These are phyloP conservation scores for Naegleria fowleri DNA, from an alignment of 208 protist genomes.

Conservation along the genomic window DNA sequence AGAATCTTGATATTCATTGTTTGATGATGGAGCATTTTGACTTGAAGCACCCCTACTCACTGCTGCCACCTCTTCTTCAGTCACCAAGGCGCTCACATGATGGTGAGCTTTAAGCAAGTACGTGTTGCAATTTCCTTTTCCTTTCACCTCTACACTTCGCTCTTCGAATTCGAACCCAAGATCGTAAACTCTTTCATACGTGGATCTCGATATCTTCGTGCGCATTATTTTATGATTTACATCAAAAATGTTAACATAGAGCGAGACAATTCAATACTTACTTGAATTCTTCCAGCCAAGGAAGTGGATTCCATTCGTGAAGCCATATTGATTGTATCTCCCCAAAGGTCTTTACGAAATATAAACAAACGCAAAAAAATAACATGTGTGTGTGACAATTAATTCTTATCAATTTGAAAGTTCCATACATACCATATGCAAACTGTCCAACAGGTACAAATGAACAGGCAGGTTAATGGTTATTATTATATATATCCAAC, in stretches of 20 bases:
- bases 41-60: not conserved
- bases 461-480: no score
- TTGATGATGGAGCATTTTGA: not conserved
- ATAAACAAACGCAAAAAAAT: no score
- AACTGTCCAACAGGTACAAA: no score
- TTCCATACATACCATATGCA: no score
- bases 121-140: not conserved
- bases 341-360: not conserved
- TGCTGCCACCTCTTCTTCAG: not conserved
- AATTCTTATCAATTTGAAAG: no score
- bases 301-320: not conserved
- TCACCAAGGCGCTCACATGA: not conserved
- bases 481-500: no score
- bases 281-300: no score
- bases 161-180: not conserved
- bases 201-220: not conserved
- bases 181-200: not conserved
- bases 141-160: not conserved
- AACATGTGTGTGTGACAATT: no score
- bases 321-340: conserved; percentile 24
- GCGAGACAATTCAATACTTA: no score
- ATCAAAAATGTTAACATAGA: no score
- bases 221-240: no score
- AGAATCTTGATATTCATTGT: not conserved
- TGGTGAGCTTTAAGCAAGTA: not conserved